Conservation (phyloP, 345 rosid genomes). For the Chamaenerion angustifolium region DNA sequence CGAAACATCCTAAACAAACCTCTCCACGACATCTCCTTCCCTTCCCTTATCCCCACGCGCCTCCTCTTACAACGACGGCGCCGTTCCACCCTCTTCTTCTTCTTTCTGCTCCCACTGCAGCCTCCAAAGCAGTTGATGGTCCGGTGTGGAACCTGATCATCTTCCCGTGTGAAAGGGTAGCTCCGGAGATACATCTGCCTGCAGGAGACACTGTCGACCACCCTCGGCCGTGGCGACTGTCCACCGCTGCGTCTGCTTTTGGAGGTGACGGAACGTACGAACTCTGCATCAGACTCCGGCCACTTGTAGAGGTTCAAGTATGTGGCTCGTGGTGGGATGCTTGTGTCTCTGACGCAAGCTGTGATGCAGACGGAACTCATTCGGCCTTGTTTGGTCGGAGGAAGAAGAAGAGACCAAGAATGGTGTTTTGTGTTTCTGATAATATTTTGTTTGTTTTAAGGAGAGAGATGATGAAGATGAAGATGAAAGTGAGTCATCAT, state of each 20-base stretch:
- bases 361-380: constrained; percentile 77
- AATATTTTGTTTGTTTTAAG: no score
- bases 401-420: no score
- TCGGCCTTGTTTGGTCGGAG: not conserved
- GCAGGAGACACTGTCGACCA: constrained; percentile 74
- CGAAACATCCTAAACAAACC: constrained; percentile 35
- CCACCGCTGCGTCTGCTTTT: constrained; percentile 7
- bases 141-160: constrained; percentile 14
- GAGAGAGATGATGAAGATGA: no score
- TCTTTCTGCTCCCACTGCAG: not conserved
- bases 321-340: constrained; percentile 50
- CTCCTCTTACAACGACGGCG: constrained; percentile 10
- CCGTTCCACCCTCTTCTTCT: constrained; percentile 10
- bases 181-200: constrained; percentile 78
- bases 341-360: constrained; percentile 50
- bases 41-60: no score
- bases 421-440: no score
- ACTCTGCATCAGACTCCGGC: constrained; percentile 75
- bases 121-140: constrained; percentile 35
- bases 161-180: constrained; percentile 64
- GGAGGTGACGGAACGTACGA: constrained; percentile 32
- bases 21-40: constrained; percentile 34
- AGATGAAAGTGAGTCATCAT: no score
- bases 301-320: constrained; percentile 67
- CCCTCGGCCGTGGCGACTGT: constrained; percentile 21